A percentile compares a stretch with the other conserved stretches of the same genome.
These are phyloP conservation scores for Monosporascus sp. DNA, from an alignment of 2,329 filamentous ascomycete species.

Conservation along the genomic window DNA sequence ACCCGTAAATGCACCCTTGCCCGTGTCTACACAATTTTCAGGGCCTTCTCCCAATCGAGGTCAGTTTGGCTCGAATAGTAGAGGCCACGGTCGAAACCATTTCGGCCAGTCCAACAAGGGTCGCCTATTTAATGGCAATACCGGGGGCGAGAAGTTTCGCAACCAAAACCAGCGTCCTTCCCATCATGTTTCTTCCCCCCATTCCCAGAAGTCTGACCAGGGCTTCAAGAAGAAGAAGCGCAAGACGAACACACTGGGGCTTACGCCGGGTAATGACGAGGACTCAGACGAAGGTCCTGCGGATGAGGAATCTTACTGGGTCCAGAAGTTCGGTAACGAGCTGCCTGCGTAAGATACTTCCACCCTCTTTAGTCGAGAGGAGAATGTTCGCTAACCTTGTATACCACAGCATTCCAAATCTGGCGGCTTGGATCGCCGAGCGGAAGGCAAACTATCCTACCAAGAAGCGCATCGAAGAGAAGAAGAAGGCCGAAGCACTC, in stretches of 20 bases:
- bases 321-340: slow-evolving; percentile 51
- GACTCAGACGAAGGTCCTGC: slow-evolving; percentile 63
- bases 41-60: slow-evolving; percentile 27
- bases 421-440: slow-evolving; percentile 76
- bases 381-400: slow-evolving; percentile 4
- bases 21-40: slow-evolving; percentile 27
- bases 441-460: slow-evolving; percentile 79
- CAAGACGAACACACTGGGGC: slow-evolving; percentile 65
- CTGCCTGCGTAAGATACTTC: slow-evolving; percentile 45
- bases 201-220: slow-evolving; percentile 49
- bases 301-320: slow-evolving; percentile 62
- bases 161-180: slow-evolving; percentile 26
- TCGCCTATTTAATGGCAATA: slow-evolving; percentile 34
- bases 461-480: slow-evolving; percentile 61
- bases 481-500: slow-evolving; percentile 45
- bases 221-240: slow-evolving; percentile 64
- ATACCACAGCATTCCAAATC: slow-evolving; percentile 54
- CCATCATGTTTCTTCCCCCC: slow-evolving; percentile 25
- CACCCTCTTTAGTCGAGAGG: not conserved
- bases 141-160: slow-evolving; percentile 36
- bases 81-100: slow-evolving; percentile 39
- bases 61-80: slow-evolving; percentile 28
- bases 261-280: slow-evolving; percentile 62
- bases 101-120: slow-evolving; percentile 25
- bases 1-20: slow-evolving; percentile 17